Evolutionary conservation across 352 stramenopile species (phyloP), one percentile per base, ranked within the genome.

Genomic region (Phytophthora litchii): DNA sequence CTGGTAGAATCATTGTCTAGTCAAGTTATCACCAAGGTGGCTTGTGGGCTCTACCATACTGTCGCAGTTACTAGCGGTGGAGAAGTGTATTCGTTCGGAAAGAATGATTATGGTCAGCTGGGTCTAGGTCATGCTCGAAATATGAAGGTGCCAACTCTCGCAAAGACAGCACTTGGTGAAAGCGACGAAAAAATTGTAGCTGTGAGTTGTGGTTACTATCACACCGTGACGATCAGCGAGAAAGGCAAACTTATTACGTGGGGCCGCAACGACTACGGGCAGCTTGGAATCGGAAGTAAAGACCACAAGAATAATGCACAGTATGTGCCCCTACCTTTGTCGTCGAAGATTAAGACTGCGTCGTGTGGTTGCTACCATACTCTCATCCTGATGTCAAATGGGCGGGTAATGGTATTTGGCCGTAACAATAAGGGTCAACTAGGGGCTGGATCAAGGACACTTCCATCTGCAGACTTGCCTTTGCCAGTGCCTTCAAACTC

Each of bases 401-500:
- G 84, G 4, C 74, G 83, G 1, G 83, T 93, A 11, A 94, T 95
- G 85, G 85, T 92, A 0, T 95, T 95, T 70, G 85, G 87, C 4
- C 78, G 87, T 36, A 95, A 95, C 64, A 95, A 95, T 59, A 95
- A 95, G 44, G 85, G 87, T 0, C 87, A 96, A 25, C 81, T 94
- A 14, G 85, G 87, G 1, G 78, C 83, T 4, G 86, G 85, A 2
- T 81, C 83, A 8, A 76, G 85, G 42, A 93, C 87, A 7, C 54
- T 96, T 5, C 80, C 87, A 16, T 94, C 87, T 3, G 87, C 85
- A 13, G 87, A 96, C 31, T 50, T 96, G 2, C 87, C 87, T 1
- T 68, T 96, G 1, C 85, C 83, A 0, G 77, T 94, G 17, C 82
- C 83, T 29, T 88, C 80, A 0, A 91, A 89, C 54, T 80, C 84